A percentile compares a stretch with the other conserved stretches of the same genome.
These are phyloP conservation scores for Beauveria pseudobassiana DNA, from an alignment of 2,329 filamentous ascomycete genomes.

Conservation along the genomic window DNA sequence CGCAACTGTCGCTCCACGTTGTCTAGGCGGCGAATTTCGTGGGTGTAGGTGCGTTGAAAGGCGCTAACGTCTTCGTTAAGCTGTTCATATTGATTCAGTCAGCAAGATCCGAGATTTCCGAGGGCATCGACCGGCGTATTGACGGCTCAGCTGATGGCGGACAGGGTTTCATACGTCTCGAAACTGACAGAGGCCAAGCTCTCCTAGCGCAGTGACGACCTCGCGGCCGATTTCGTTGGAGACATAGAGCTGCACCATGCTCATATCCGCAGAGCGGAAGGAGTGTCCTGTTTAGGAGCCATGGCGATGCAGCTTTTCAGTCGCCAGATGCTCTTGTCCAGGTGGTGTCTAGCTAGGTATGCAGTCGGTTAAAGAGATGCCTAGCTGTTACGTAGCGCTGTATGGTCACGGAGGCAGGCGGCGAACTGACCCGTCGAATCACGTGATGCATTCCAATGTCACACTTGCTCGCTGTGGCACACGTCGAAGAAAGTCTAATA, in stretches of 20 bases:
- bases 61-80: constrained; percentile 88
- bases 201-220: constrained; percentile 91
- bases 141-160: neutral
- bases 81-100: constrained; percentile 35
- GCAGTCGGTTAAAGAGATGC: constrained; percentile 3
- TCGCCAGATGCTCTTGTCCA: constrained; percentile 24
- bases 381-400: constrained; percentile 11
- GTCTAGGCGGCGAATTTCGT: constrained; percentile 93
- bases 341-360: constrained; percentile 16
- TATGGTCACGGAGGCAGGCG: neutral
- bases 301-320: constrained; percentile 33
- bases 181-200: constrained; percentile 94
- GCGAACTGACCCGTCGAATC: neutral
- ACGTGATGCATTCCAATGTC: constrained; percentile 8
- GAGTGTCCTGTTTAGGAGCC: constrained; percentile 72
- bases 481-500: neutral
- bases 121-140: neutral
- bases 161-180: constrained; percentile 65
- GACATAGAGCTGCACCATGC: constrained; percentile 98
- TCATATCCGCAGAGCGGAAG: constrained; percentile 99
- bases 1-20: constrained; percentile 97
- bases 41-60: constrained; percentile 95
- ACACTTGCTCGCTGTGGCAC: neutral
- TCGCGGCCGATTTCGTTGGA: constrained; percentile 98
- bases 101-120: constrained; percentile 14